Percentiles rank a stretch among this genome's conserved stretches.
phyloP scores from a whole-genome alignment of 345 rosid genomes.

The Dimocarpus longan region DNA sequence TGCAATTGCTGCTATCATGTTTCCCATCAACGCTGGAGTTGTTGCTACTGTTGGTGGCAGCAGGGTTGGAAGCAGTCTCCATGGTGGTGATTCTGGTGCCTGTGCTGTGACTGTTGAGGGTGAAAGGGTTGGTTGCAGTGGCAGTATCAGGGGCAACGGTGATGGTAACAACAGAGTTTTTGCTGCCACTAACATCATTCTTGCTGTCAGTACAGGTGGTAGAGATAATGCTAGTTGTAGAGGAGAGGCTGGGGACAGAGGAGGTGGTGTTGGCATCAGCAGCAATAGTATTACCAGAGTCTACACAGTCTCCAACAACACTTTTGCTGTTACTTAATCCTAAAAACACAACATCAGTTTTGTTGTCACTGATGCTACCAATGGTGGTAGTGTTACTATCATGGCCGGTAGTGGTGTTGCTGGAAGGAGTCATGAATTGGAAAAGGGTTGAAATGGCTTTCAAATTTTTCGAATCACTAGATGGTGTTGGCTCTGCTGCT shows the following conservation, averaged over 20 bases:
- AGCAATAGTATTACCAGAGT: background rate
- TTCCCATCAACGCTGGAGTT: slow-evolving; percentile 23
- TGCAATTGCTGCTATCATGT: slow-evolving; percentile 22
- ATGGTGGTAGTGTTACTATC: slow-evolving; percentile 20
- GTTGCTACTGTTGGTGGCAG: background rate
- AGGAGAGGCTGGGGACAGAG: background rate
- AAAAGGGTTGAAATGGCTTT: slow-evolving; percentile 3
- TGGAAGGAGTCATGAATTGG: slow-evolving; percentile 25
- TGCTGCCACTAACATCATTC: slow-evolving; percentile 6
- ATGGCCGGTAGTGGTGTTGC: slow-evolving; percentile 14
- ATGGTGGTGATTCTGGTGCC: slow-evolving; percentile 14
- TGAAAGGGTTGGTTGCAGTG: background rate
- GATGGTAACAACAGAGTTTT: slow-evolving; percentile 1
- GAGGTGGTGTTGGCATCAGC: slow-evolving; percentile 4
- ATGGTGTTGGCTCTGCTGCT: background rate
- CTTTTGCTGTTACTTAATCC: background rate
- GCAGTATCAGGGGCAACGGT: background rate
- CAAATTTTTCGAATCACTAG: slow-evolving; percentile 22
- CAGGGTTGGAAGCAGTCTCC: slow-evolving; percentile 1
- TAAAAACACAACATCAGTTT: background rate
- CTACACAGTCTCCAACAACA: background rate
- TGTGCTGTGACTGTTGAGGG: background rate
- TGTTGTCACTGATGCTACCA: background rate
- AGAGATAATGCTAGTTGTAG: background rate
- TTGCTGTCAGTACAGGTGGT: background rate